Conservation (phyloP, 2,329 filamentous ascomycete species). For the Xylaria sp. region DNA sequence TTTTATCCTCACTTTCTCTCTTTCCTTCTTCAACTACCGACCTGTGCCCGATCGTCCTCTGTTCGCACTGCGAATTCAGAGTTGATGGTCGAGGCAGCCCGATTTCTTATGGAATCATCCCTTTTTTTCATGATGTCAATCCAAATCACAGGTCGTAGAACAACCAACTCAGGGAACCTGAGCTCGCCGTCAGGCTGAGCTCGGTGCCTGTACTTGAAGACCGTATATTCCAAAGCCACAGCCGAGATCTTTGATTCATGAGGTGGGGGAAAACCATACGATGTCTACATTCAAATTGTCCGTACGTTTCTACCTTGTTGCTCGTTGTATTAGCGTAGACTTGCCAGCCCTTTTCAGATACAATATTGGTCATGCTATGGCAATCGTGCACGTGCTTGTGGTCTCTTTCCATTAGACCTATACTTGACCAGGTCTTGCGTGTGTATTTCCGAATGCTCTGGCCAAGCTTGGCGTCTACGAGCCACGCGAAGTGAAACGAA, state of each 20-base stretch:
- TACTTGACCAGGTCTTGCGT: no score
- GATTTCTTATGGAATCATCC: conserved; percentile 81
- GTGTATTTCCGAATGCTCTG: no score
- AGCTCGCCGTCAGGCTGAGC: conserved; percentile 74
- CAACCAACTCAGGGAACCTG: conserved; percentile 66
- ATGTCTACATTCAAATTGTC: conserved; percentile 66
- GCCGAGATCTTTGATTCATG: conserved; percentile 88
- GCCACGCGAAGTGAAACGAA: no score
- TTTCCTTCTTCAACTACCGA: conserved; percentile 58
- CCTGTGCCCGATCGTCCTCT: conserved; percentile 88
- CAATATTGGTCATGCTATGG: no score
- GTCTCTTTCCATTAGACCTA: no score
- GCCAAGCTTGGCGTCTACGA: no score
- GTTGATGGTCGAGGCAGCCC: conserved; percentile 85
- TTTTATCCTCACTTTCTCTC: conserved; percentile 39
- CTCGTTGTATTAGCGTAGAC: no score
- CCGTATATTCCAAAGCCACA: conserved; percentile 90
- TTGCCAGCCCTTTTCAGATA: neutral
- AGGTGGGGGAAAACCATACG: conserved; percentile 92
- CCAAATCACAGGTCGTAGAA: conserved; percentile 96
- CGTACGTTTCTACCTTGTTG: neutral
- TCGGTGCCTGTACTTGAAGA: conserved; percentile 64
- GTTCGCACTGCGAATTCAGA: conserved; percentile 62
- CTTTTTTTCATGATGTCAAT: conserved; percentile 75
- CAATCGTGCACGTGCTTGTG: no score